Evolutionary conservation across 2,329 filamentous ascomycete genomes (phyloP).

Genomic region (Graphilbum ipis-grandicollis): DNA sequence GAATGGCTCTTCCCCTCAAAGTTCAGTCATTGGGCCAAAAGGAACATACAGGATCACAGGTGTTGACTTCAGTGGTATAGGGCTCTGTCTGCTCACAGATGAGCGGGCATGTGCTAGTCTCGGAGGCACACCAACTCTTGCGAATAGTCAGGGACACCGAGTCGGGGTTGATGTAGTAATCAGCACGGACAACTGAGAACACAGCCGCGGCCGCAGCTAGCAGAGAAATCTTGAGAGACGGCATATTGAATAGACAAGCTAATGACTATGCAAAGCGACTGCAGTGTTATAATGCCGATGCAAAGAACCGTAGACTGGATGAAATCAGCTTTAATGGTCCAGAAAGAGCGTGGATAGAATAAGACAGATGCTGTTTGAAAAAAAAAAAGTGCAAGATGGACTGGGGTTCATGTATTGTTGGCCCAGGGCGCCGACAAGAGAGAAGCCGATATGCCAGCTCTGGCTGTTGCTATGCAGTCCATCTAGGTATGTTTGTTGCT

Average conservation of each 20-base stretch:
- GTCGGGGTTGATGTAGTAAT: conserved; percentile 44
- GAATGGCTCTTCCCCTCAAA: too few species aligned
- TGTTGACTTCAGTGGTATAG: conserved; percentile 39
- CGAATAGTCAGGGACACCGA: conserved; percentile 31
- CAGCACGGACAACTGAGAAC: conserved; percentile 32
- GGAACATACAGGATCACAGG: conserved; percentile 44
- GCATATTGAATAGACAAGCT: conserved; percentile 23
- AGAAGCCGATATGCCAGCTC: too few species aligned
- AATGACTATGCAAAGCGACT: too few species aligned
- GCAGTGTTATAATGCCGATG: too few species aligned
- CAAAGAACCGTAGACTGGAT: too few species aligned
- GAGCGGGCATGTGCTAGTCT: conserved; percentile 47
- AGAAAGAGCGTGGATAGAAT: too few species aligned
- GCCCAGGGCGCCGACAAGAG: too few species aligned
- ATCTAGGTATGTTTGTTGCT: neutral
- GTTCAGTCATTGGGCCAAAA: too few species aligned
- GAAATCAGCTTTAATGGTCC: too few species aligned
- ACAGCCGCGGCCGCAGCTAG: conserved; percentile 37
- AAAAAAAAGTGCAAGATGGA: too few species aligned
- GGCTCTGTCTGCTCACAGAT: conserved; percentile 49
- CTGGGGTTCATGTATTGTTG: too few species aligned
- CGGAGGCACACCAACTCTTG: conserved; percentile 49
- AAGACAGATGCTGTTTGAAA: too few species aligned
- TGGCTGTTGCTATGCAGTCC: neutral
- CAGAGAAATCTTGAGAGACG: conserved; percentile 32